Evolutionary conservation across 176 grass and related monocot genomes (phyloP).

Genomic region (Urochloa ruziziensis): DNA sequence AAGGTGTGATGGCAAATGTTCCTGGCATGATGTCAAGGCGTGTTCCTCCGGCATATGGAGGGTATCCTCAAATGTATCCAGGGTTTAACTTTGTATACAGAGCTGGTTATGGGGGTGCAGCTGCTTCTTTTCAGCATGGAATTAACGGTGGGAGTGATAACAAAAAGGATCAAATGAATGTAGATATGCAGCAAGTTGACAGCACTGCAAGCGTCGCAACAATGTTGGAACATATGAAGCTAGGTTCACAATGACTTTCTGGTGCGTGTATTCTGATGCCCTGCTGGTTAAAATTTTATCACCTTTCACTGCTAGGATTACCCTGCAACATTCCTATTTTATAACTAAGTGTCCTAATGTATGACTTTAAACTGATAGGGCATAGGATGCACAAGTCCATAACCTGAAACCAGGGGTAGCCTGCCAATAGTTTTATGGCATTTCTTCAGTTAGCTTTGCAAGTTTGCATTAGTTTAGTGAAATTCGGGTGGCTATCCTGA

Average conservation of each 20-base stretch:
- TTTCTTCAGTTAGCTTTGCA: not conserved
- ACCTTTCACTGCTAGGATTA: not conserved
- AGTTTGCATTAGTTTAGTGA: not conserved
- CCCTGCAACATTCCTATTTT: not conserved
- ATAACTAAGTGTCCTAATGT: not conserved
- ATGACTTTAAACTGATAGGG: not conserved
- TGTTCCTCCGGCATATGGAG: slow-evolving; percentile 29
- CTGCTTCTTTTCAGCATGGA: slow-evolving; percentile 46
- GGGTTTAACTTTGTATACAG: slow-evolving; percentile 43
- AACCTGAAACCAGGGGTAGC: not conserved
- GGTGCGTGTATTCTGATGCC: slow-evolving; percentile 33
- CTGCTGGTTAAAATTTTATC: not conserved
- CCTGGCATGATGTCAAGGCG: slow-evolving; percentile 46
- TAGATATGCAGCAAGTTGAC: slow-evolving; percentile 44
- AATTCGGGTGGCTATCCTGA: not conserved
- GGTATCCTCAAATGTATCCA: slow-evolving; percentile 44
- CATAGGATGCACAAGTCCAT: not conserved
- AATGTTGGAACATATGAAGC: slow-evolving; percentile 61
- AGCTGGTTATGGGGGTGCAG: slow-evolving; percentile 39
- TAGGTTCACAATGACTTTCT: slow-evolving; percentile 72
- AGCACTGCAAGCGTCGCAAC: slow-evolving; percentile 18
- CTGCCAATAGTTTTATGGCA: not conserved
- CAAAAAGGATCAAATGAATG: slow-evolving; percentile 33
- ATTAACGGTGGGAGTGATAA: slow-evolving; percentile 39
- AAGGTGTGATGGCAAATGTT: slow-evolving; percentile 37